Evolutionary conservation across 1,284 basidiomycete species (phyloP), one percentile per base, ranked within the genome.

Genomic region (Phellopilus nigrolimitatus): DNA sequence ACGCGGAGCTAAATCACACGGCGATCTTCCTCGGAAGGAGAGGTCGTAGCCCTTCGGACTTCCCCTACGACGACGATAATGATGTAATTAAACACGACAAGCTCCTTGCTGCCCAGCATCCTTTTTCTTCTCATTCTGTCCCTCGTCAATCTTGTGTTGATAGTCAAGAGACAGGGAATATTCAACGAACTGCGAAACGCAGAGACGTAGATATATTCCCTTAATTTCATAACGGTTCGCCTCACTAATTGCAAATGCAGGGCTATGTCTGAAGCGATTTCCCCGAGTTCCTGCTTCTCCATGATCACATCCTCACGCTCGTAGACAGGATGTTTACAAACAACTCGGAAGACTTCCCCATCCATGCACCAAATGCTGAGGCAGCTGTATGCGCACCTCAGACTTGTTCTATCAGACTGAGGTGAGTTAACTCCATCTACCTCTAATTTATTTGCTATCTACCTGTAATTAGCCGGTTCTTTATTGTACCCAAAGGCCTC

Each of bases 201-300:
- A 13, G 24, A 45, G 27, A 49, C 33, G 24, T 54, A 54, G 27
- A 49, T 47, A 49, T 5, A 19, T 47, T 45, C 7, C n/a, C 10
- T 3, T 3, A 3, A 10, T 7, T 10, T 17, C 3, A 7, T n/a
- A 15, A 13, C n/a, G 7, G 33, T n/a, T 5, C 3, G 7, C n/a
- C 10, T 37, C n/a, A 15, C 34, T 37, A 17, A 37, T 3, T 17
- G 12, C n/a, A 19, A n/a, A 4, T 22, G 19, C 9, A 51, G 37
- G 51, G n/a, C 17, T 52, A 52, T 36, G 51, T 52, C 19, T 44
- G 51, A 22, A 52, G 47, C 21, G 44, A 52, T 30, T 52, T 47
- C 34, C 51, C 51, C 17, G 51, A 52, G 19, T 37, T 40, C 33
- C 51, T 52, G 15, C 51, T 45, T 6, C 51, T n/a, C n/a, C n/a